phyloP scores from a whole-genome alignment of 306 rosid species.

The Myrica gale region DNA sequence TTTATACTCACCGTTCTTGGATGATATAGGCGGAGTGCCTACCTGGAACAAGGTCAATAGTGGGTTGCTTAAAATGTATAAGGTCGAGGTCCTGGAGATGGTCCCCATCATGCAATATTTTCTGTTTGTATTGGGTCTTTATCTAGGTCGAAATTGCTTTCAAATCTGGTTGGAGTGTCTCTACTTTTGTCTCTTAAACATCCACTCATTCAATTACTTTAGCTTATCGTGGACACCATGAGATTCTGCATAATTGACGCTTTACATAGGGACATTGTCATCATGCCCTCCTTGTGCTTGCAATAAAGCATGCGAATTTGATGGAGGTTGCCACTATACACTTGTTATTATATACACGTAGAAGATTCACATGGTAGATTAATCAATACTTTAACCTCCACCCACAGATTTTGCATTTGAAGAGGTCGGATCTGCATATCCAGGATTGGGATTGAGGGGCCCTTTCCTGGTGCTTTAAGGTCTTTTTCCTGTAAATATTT shows the following conservation, averaged over 20 bases:
- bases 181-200: constrained; percentile 26
- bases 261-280: constrained; percentile 31
- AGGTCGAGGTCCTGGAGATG: constrained; percentile 93
- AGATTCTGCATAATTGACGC: constrained; percentile 47
- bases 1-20: constrained; percentile 72
- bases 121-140: constrained; percentile 43
- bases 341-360: too few relatives aligned
- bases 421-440: too few relatives aligned
- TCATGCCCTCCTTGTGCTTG: constrained; percentile 30
- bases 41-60: constrained; percentile 88
- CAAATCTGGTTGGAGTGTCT: constrained; percentile 40
- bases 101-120: constrained; percentile 99
- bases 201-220: constrained; percentile 37
- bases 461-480: too few relatives aligned
- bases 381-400: too few relatives aligned
- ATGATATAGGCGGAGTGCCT: constrained; percentile 92
- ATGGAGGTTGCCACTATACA: too few relatives aligned
- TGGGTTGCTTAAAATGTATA: constrained; percentile 94
- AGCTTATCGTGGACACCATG: constrained; percentile 37
- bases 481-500: too few relatives aligned
- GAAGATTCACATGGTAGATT: too few relatives aligned
- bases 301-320: constrained; percentile 26
- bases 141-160: constrained; percentile 35
- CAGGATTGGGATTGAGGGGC: too few relatives aligned
- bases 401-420: too few relatives aligned